phyloP scores from a whole-genome alignment of 1,284 basidiomycete genomes.

The Papiliotrema fonsecae region DNA sequence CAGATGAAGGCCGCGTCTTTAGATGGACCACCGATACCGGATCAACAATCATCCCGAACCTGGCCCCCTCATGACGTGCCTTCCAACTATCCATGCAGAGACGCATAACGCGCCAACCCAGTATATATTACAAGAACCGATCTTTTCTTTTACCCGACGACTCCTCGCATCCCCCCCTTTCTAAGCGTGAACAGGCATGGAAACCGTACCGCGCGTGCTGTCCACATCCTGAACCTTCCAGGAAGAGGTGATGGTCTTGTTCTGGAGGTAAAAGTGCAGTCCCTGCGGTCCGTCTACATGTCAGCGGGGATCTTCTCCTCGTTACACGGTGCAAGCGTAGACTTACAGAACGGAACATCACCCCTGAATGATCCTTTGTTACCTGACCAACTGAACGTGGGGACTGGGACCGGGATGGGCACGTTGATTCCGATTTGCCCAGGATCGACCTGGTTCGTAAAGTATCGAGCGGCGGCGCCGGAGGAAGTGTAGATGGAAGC shows the following conservation, averaged over 20 bases:
- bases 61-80: no score
- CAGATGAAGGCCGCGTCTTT: no score
- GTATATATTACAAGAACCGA: no score
- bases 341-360: conserved; percentile 66
- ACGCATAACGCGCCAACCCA: no score
- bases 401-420: conserved; percentile 78
- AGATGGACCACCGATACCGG: no score
- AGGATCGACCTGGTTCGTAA: conserved; percentile 78
- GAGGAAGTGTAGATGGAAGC: conserved; percentile 90
- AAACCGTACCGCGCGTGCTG: conserved; percentile 13
- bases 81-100: no score
- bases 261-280: conserved; percentile 75
- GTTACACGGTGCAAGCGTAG: conserved; percentile 43
- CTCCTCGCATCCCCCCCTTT: neutral
- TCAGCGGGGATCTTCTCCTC: conserved; percentile 66
- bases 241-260: conserved; percentile 22
- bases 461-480: conserved; percentile 86
- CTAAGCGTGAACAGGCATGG: conserved; percentile 15
- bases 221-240: conserved; percentile 22
- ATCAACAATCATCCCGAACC: no score
- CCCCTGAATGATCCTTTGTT: conserved; percentile 71
- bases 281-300: conserved; percentile 73
- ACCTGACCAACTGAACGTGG: conserved; percentile 57
- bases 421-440: conserved; percentile 92
- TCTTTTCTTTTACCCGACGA: no score